A percentile compares a stretch with the other conserved stretches of the same genome.
Conservation (phyloP, 225 moss, liverwort and hornwort species). For the Physcomitrellopsis africana region DNA sequence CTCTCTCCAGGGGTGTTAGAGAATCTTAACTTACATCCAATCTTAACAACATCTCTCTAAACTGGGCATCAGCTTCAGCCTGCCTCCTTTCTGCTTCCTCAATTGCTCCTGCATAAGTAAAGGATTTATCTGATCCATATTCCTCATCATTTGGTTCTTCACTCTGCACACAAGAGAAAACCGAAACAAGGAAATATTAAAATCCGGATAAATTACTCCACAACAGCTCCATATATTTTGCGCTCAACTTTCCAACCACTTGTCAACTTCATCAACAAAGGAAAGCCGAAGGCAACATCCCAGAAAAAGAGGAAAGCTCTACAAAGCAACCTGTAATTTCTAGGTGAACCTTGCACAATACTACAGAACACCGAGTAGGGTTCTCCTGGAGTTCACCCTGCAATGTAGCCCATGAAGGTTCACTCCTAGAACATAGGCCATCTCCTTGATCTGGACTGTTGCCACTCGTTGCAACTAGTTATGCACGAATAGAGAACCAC, state of each 20-base stretch:
- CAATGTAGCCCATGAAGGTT: no score
- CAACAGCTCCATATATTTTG: constrained; percentile 15
- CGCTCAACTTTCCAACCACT: constrained; percentile 2
- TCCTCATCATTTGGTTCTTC: constrained; percentile 36
- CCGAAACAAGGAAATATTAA: constrained; percentile 10
- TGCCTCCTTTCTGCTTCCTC: constrained; percentile 51
- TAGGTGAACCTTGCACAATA: no score
- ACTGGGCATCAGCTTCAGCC: constrained; percentile 53
- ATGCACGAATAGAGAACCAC: background rate
- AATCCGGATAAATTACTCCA: constrained; percentile 3
- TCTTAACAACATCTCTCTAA: constrained; percentile 54
- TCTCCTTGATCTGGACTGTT: background rate
- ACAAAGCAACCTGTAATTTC: no score
- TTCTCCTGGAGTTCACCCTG: no score
- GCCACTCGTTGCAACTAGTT: constrained; percentile 20
- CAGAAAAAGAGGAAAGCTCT: no score
- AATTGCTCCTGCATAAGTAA: constrained; percentile 46
- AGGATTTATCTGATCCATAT: constrained; percentile 30
- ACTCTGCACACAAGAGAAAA: constrained; percentile 35
- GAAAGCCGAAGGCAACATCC: no score
- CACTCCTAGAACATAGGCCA: no score
- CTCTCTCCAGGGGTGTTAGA: constrained; percentile 7
- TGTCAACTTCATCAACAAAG: background rate
- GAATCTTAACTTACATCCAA: constrained; percentile 46
- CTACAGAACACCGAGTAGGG: no score